phyloP scores from a whole-genome alignment of 345 rosid genomes.

The Acer negundo region DNA sequence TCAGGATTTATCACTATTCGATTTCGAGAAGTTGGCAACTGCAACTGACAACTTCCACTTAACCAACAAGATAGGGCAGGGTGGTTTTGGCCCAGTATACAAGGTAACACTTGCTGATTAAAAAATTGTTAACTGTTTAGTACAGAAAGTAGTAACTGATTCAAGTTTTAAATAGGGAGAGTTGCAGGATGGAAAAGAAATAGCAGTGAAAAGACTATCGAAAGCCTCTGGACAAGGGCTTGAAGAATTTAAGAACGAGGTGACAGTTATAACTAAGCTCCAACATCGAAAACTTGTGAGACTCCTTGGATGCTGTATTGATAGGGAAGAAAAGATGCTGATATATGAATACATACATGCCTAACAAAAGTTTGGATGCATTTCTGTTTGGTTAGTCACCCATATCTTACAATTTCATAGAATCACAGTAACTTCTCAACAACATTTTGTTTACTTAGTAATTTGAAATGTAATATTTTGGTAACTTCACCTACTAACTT shows the following conservation, averaged over 20 bases:
- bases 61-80: conserved; percentile 34
- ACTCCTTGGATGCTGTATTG: neutral
- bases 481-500: too few species aligned
- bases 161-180: neutral
- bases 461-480: too few species aligned
- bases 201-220: conserved; percentile 28
- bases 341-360: neutral
- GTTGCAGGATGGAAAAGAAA: neutral
- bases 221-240: conserved; percentile 13
- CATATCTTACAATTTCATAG: too few species aligned
- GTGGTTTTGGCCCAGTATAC: conserved; percentile 45
- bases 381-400: neutral
- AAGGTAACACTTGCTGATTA: conserved; percentile 22
- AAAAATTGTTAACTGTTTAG: neutral
- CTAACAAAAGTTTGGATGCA: neutral
- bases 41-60: conserved; percentile 31
- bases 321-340: neutral
- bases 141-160: neutral
- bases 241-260: neutral
- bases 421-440: too few species aligned
- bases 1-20: conserved; percentile 12
- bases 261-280: neutral
- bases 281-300: neutral
- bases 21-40: conserved; percentile 17
- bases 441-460: too few species aligned